Conservation (phyloP, 805 yeast genomes). For the Cyberlindnera japonica region DNA sequence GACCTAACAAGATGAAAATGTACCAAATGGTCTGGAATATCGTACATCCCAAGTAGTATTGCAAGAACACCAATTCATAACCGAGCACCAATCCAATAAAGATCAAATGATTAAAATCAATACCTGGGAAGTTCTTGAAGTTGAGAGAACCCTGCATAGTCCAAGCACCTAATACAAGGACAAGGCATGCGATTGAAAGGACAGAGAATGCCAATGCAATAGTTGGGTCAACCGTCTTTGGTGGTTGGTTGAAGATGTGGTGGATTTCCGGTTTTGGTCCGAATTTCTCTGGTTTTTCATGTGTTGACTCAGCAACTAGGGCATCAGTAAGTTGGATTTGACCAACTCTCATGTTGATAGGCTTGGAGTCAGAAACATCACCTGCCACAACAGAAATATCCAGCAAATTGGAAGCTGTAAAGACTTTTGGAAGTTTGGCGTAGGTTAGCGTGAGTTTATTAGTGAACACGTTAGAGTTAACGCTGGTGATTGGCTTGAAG, state of each 20-base stretch:
- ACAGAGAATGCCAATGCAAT: constrained; percentile 22
- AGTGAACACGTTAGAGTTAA: constrained; percentile 6
- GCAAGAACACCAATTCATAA: constrained; percentile 26
- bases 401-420: constrained; percentile 17
- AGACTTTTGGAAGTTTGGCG: constrained; percentile 23
- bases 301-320: constrained; percentile 14
- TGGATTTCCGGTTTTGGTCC: constrained; percentile 26
- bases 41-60: constrained; percentile 25
- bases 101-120: constrained; percentile 11
- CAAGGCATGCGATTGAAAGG: constrained; percentile 14
- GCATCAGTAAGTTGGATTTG: constrained; percentile 20
- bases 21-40: constrained; percentile 24
- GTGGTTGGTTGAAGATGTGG: constrained; percentile 25
- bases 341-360: constrained; percentile 18
- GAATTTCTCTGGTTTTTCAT: constrained; percentile 20
- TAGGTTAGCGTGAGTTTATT: constrained; percentile 19
- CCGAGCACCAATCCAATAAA: constrained; percentile 20
- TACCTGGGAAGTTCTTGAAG: constrained; percentile 22
- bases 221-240: constrained; percentile 20
- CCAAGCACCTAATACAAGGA: constrained; percentile 21
- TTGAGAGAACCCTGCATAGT: constrained; percentile 19
- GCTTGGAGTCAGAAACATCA: constrained; percentile 13
- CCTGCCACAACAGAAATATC: constrained; percentile 20
- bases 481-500: constrained; percentile 23
- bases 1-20: constrained; percentile 21